Evolutionary conservation across 805 yeast species (phyloP), one percentile per base, ranked within the genome.

Genomic region (Starmerella gropengiesseri): DNA sequence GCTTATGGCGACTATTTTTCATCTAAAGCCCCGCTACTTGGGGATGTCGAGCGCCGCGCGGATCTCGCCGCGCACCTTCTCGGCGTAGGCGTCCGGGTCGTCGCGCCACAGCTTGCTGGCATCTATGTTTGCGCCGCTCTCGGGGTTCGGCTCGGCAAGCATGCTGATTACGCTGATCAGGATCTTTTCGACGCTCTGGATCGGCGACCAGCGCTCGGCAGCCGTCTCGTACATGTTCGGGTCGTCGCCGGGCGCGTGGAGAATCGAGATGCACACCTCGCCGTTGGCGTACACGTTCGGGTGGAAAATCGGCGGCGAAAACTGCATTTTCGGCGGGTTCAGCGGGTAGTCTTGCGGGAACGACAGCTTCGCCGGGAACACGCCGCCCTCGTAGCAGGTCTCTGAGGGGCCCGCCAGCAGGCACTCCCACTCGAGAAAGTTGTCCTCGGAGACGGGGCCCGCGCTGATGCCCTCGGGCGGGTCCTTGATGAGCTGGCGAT

Each of bases 121-220:
- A 51, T 75, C 81, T 41, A 77, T 71, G 55, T 91, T 85, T 38
- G 98, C 98, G 9, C 96, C 97, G 55, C 94, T 81, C 61, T 89
- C 96, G 25, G 83, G 80, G 58, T 91, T 91, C 3, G 98, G 97
- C 62, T 91, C 68, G 5, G 96, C 94, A 47, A 91, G 69, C 96
- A 91, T 87, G 56, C 94, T 82, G 71, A 87, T 76, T 18, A 91
- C 97, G 61, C 94, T 81, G 46, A 91, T 64, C 48, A 91, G 67
- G 47, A 91, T 91, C 71, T 91, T 91, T 64, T 91, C 98, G n/a
- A 91, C 87, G 58, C 94, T 82, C 61, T 91, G 98, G 23, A 91
- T 87, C 0, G 98, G 98, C 6, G 94, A 82, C 98, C 98, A 91
- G 51, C 98, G 69, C 64, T 91, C 98, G 54, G 87, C 93, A 0